These are phyloP conservation scores for Calvatia gigantea DNA, from an alignment of 768 basidiomycete species.

Conservation along the genomic window DNA sequence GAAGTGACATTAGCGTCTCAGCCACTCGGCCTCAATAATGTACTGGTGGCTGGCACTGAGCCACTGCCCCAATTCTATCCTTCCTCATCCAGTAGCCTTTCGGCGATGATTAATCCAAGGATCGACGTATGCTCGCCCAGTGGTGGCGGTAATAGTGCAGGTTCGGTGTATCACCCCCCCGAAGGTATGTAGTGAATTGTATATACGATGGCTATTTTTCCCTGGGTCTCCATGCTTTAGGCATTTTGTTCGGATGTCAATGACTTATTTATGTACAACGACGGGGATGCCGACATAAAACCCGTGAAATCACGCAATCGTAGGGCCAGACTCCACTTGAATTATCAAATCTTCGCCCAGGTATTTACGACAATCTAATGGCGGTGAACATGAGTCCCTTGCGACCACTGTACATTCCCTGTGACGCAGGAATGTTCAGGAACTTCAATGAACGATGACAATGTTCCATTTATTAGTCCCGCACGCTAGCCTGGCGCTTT, in stretches of 20 bases:
- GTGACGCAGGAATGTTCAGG: neutral
- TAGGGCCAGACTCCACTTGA: neutral
- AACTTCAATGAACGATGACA: neutral
- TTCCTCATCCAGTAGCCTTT: conserved; percentile 4
- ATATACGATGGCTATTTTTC: too few relatives aligned
- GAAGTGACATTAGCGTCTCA: too few relatives aligned
- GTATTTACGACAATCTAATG: neutral
- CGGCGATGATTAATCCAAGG: conserved; percentile 8
- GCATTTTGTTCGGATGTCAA: too few relatives aligned
- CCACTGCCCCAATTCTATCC: neutral
- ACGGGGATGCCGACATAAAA: too few relatives aligned
- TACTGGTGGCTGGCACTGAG: neutral
- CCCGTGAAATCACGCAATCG: too few relatives aligned
- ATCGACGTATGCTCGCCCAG: neutral
- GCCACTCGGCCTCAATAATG: neutral
- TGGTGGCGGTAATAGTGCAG: neutral
- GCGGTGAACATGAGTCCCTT: too few relatives aligned
- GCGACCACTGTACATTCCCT: too few relatives aligned
- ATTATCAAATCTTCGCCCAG: neutral
- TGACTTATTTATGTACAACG: too few relatives aligned
- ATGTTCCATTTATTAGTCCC: neutral
- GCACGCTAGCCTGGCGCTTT: neutral
- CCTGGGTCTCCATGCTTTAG: too few relatives aligned
- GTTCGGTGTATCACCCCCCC: neutral
- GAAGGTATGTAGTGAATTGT: too few relatives aligned